Base-by-base conservation (phyloP, 345 rosid genomes). In the Brassica nigra region DNA sequence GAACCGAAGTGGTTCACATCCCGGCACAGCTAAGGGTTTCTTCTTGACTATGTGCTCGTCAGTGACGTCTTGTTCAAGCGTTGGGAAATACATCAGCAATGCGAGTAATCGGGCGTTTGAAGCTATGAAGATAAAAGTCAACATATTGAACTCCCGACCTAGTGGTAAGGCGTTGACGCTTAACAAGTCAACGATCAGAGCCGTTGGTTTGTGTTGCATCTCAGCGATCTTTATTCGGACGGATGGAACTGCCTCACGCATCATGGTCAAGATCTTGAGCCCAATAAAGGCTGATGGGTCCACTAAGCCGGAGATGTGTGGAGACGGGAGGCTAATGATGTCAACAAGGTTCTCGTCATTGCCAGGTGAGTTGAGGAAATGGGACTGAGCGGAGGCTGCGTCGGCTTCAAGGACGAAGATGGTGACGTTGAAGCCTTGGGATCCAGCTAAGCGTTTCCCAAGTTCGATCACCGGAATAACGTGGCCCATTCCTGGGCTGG, bases 51-150 rank as follows among this genome's bases (percentile, higher is more conserved):
- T 61, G 44, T 85, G 86, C 6, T 83, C 82, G 3, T 77, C 83
- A 7, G 64, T 42, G 15, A 62, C 76, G 34, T 34, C 70, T 23
- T 58, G 16, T 0, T 86, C 84, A 0, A 83, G 8, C 37, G 74
- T 69, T 0, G 91, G 85, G 11, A 70, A 28, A 68, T 71, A 74
- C 20, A 88, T 0, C 0, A 62, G 4, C 28, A 82, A 23, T 2
- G 93, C 78, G 1, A 86, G 76, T 42, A 81, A 78, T 84, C 87
- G 84, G 1, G 94, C 90, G 74, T 85, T 88, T 4, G 86, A 66
- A 37, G 91, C 20, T 5, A 80, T 0, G 54, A 81, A 87, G 12
- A 82, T 30, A 10, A 81, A 90, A 78, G 84, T 88, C 6, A 81
- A 68, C 82, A 92, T 86, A 5, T 66, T 52, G 8, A 89, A 75